Evolutionary conservation across 1,284 basidiomycete species (phyloP), one percentile per base, ranked within the genome.

Genomic region (Peniophora sp.): DNA sequence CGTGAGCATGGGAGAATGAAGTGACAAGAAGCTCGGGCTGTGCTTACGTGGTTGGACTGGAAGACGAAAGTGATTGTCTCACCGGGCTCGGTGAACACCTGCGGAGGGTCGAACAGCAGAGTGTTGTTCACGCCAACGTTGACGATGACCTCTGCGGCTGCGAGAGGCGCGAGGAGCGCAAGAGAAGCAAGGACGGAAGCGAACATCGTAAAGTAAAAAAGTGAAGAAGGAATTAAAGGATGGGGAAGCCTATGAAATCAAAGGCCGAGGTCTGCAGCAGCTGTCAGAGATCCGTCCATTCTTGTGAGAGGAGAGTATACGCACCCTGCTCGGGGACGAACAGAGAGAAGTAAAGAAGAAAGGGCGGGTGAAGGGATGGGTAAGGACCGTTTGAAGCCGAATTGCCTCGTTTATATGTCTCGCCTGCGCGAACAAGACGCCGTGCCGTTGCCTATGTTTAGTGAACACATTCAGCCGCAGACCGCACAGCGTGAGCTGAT

Each of bases 301-400:
- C 16, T 6, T 8, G n/a, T 5, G n/a, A 22, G 39, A 22, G 5
- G 16, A 41, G 39, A 10, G 39, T n/a, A 22, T n/a, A 41, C 39
- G 39, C n/a, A 41, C 39, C 39, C 39, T 41, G 39, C 39, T 41
- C 39, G 39, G 39, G 53, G 47, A 52, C 41, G 45, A 34, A 34
- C 27, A 35, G 19, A 45, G 48, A 20, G 48, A 32, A 32, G 27
- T 12, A 12, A 32, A 32, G 27, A 32, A 32, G 39, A 41, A 41
- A 41, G n/a, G 39, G 39, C 39, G 16, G n/a, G 39, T 41, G 39
- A 41, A 41, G 39, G 27, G 27, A 32, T 32, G 27, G 27, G 27
- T 32, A 32, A 32, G 27, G 27, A 32, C 27, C 27, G 12, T 12
- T 32, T 32, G 6, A 32, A 32, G 27, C 27, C 27, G 27, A 32